Percentiles rank a stretch among this genome's conserved stretches.
phyloP scores from a whole-genome alignment of 306 rosid genomes.

The Alnus rubra region DNA sequence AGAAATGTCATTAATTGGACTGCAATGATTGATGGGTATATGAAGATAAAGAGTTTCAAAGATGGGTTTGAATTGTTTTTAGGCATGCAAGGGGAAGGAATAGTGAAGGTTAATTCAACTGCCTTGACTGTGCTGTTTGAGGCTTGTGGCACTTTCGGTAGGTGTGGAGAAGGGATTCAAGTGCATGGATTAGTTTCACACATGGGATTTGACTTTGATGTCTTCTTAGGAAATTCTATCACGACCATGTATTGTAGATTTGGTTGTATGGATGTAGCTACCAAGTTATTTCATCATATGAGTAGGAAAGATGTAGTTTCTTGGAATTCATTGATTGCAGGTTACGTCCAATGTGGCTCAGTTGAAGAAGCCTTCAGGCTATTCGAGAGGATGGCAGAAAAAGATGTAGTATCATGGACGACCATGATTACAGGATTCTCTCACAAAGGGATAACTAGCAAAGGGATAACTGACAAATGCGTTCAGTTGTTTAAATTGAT shows the following conservation, averaged over 20 bases:
- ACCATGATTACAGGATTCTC: constrained; percentile 65
- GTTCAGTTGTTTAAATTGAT: constrained; percentile 54
- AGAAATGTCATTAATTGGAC: constrained; percentile 82
- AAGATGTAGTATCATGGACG: constrained; percentile 75
- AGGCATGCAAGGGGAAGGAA: constrained; percentile 64
- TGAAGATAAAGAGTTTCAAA: constrained; percentile 54
- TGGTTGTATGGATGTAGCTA: constrained; percentile 48
- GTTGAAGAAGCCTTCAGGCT: constrained; percentile 53
- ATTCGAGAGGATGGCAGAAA: constrained; percentile 63
- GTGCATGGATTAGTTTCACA: constrained; percentile 57
- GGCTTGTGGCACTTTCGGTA: constrained; percentile 56
- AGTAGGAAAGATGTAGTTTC: constrained; percentile 52
- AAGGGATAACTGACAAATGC: constrained; percentile 57
- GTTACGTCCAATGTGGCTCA: constrained; percentile 53
- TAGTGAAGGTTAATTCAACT: constrained; percentile 63
- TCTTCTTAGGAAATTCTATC: constrained; percentile 57
- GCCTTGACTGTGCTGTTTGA: constrained; percentile 60
- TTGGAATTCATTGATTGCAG: constrained; percentile 81
- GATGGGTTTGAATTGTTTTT: constrained; percentile 64
- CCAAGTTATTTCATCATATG: constrained; percentile 46
- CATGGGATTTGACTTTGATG: constrained; percentile 63
- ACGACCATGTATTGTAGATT: constrained; percentile 68
- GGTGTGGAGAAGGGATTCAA: constrained; percentile 66
- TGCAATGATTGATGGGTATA: constrained; percentile 70
- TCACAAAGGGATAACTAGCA: neutral